phyloP scores from a whole-genome alignment of 2,329 filamentous ascomycete species.

The Trichoderma aggressivum region DNA sequence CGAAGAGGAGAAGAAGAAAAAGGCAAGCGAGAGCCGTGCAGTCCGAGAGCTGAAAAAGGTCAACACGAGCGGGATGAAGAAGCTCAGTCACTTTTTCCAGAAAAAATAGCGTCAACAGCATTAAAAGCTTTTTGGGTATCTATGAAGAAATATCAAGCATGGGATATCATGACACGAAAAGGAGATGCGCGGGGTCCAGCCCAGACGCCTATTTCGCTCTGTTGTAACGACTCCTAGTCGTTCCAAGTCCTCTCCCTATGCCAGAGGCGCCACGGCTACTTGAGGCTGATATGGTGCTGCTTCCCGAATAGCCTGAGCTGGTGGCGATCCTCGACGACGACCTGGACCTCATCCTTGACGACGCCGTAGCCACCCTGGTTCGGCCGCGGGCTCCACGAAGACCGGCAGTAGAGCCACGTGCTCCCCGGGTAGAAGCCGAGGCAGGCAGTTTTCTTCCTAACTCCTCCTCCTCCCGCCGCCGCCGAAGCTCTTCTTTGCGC shows the following conservation, averaged over 20 bases:
- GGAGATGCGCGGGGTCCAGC: background rate
- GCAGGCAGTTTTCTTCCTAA: conserved; percentile 34
- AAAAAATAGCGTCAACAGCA: conserved; percentile 50
- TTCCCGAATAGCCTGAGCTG: conserved; percentile 29
- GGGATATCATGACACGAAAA: conserved; percentile 9
- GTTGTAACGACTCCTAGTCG: conserved; percentile 34
- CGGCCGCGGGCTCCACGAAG: conserved; percentile 24
- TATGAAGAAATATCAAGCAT: conserved; percentile 20
- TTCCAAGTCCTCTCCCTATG: conserved; percentile 34
- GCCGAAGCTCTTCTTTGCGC: conserved; percentile 66
- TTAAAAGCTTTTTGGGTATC: conserved; percentile 28
- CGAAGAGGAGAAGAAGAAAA: conserved; percentile 86
- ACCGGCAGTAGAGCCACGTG: conserved; percentile 24
- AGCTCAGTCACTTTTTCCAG: conserved; percentile 90
- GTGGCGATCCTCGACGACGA: conserved; percentile 24
- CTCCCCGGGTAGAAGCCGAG: conserved; percentile 29
- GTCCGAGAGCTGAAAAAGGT: conserved; percentile 84
- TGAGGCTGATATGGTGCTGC: conserved; percentile 27
- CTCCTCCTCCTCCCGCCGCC: conserved; percentile 61
- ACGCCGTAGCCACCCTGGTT: conserved; percentile 22
- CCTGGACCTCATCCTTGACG: conserved; percentile 21
- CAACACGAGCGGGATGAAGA: conserved; percentile 91
- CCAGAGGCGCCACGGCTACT: conserved; percentile 33
- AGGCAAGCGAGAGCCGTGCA: conserved; percentile 68
- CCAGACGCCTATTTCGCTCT: conserved; percentile 28